phyloP scores from a whole-genome alignment of 768 basidiomycete species.

The Sporobolomyces pararoseus region DNA sequence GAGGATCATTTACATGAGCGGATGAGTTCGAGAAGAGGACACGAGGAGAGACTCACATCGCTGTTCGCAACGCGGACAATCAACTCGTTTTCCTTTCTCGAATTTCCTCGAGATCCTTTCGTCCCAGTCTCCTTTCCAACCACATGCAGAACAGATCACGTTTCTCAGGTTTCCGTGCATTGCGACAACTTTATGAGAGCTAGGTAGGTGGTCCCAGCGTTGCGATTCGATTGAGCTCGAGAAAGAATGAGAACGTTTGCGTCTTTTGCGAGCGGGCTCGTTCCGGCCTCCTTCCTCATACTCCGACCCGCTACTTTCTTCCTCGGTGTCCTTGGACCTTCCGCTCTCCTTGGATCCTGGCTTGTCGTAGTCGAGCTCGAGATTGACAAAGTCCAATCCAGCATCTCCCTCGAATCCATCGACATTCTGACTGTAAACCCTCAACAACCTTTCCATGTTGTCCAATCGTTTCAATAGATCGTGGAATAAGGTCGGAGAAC shows the following conservation, averaged over 20 bases:
- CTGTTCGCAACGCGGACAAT: slow-evolving; percentile 75
- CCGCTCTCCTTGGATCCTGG: background rate
- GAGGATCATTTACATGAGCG: background rate
- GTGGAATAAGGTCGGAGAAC: slow-evolving; percentile 81
- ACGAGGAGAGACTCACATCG: slow-evolving; percentile 62
- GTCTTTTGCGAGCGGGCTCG: background rate
- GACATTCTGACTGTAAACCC: slow-evolving; percentile 96
- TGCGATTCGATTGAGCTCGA: background rate
- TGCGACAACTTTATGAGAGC: slow-evolving; percentile 18
- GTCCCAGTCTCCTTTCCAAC: slow-evolving; percentile 67
- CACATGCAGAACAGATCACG: slow-evolving; percentile 68
- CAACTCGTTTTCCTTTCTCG: slow-evolving; percentile 65
- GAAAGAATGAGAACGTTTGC: background rate
- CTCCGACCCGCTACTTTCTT: slow-evolving; percentile 4
- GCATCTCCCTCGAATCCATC: slow-evolving; percentile 83
- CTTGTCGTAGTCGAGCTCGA: background rate
- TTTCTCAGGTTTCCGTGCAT: slow-evolving; percentile 15
- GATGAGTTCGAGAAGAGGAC: background rate
- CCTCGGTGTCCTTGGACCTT: no score
- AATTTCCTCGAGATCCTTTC: slow-evolving; percentile 64
- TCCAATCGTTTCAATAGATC: slow-evolving; percentile 57
- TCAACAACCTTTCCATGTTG: slow-evolving; percentile 70
- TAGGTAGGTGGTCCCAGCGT: background rate
- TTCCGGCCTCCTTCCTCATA: background rate
- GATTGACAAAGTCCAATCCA: slow-evolving; percentile 56